Evolutionary conservation across 306 rosid species (phyloP).

Genomic region (Fagus sylvatica): DNA sequence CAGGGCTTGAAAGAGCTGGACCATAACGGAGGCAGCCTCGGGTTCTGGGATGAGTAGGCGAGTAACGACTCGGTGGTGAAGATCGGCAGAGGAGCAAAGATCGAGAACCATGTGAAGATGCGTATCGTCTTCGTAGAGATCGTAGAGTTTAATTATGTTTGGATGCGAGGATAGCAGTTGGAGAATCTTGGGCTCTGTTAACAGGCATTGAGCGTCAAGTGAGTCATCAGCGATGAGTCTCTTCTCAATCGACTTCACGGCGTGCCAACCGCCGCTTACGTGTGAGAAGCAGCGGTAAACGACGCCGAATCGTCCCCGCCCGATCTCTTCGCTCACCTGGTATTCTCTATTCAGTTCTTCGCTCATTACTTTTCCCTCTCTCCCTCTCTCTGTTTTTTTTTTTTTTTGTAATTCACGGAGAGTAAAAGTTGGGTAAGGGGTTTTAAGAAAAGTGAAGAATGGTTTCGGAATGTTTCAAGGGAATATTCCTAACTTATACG

Average conservation of each 20-base stretch:
- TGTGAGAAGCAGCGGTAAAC: conserved; percentile 50
- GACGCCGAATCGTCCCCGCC: conserved; percentile 69
- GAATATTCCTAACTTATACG: conserved; percentile 25
- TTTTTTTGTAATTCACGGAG: too few species aligned
- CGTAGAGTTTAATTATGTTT: conserved; percentile 45
- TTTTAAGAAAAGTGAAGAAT: background rate
- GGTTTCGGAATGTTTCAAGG: conserved; percentile 8
- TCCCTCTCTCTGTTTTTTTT: background rate
- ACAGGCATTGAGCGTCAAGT: conserved; percentile 55
- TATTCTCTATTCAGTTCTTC: conserved; percentile 45
- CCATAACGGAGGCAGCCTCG: conserved; percentile 40
- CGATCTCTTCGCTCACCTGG: conserved; percentile 52
- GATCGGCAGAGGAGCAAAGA: conserved; percentile 51
- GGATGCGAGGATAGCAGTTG: conserved; percentile 53
- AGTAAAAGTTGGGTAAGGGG: too few species aligned
- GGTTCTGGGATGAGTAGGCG: conserved; percentile 35
- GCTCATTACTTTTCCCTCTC: conserved; percentile 36
- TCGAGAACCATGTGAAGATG: conserved; percentile 63
- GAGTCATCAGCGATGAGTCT: conserved; percentile 35
- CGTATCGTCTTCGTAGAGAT: conserved; percentile 52
- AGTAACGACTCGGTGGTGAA: conserved; percentile 33
- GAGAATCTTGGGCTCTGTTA: conserved; percentile 58
- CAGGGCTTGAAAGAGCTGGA: conserved; percentile 56
- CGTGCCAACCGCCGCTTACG: conserved; percentile 30
- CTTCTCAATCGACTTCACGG: conserved; percentile 66